Base-by-base conservation (phyloP, 2,329 filamentous ascomycete genomes). In the Penicillium sp. region DNA sequence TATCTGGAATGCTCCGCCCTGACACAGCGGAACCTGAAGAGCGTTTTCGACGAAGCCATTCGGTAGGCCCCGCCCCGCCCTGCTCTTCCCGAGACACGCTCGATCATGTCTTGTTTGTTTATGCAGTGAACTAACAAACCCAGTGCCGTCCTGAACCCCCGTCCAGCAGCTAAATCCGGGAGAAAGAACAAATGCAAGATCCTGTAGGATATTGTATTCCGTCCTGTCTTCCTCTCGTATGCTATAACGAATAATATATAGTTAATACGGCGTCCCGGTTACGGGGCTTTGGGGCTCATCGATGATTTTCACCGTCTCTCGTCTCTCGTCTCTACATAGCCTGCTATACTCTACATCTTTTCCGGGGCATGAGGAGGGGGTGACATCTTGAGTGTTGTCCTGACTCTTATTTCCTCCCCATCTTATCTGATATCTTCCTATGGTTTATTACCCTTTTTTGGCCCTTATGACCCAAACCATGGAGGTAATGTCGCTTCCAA, bases 31-130 rank as follows among this genome's bases (percentile, higher is more conserved):
- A 97, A 97, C 75, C 77, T 99, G 65, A 99, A 99, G 86, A 96
- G 91, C 67, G 94, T 99, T 42, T 99, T 99, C 70, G 94, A 99
- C 70, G 93, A 97, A 77, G 94, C 94, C 27, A 99, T 99, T 70
- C 88, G 94, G 94, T 97, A 78, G 17, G 15, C 17, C 21, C 8
- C 10, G 10, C 21, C 37, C 21, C 23, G 7, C 24, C 17, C 24
- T 2, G 7, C 13, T 13, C 23, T 34, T 30, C n/a, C 8, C 17
- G 36, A 8, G 9, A 26, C 15, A n/a, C n/a, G n/a, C n/a, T n/a
- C n/a, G n/a, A n/a, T n/a, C n/a, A n/a, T n/a, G n/a, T n/a, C n/a
- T n/a, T n/a, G n/a, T n/a, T n/a, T n/a, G n/a, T n/a, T n/a, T n/a
- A n/a, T n/a, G n/a, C n/a, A n/a, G n/a, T n/a, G n/a, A n/a, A n/a